Evolutionary conservation across 108 stramenopile genomes (phyloP), one percentile per base, ranked within the genome.

Genomic region (Nitzschia putrida): DNA sequence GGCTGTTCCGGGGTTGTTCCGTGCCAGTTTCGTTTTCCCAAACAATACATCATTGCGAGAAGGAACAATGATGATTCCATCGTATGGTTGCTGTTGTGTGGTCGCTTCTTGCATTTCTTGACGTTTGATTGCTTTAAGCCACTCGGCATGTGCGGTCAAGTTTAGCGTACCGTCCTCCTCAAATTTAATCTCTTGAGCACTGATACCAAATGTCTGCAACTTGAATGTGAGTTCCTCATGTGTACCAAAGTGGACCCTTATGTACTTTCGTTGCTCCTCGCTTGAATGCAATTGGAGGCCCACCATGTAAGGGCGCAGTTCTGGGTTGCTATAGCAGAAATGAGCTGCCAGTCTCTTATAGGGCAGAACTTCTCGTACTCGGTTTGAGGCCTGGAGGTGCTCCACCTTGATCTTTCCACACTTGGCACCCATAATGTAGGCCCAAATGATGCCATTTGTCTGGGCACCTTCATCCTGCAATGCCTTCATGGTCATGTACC

Each of bases 131-230:
- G 18, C 18, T 9, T 9, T n/a, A 18, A 20, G 53, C 14, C 11
- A 21, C 8, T 53, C 8, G 14, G 10, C 8, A n/a, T 8, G 8
- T 8, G 18, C 8, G 10, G n/a, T n/a, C n/a, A n/a, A n/a, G n/a
- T n/a, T n/a, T n/a, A n/a, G n/a, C n/a, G n/a, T n/a, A n/a, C n/a
- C n/a, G n/a, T n/a, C n/a, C n/a, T n/a, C n/a, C n/a, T n/a, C n/a
- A n/a, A n/a, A n/a, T n/a, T n/a, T n/a, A n/a, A n/a, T n/a, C n/a
- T 54, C 39, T 16, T 49, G 9, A 18, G 53, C 21, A 7, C 26
- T 52, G 20, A 72, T 72, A 23, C 71, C 71, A 55, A 42, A 72
- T 34, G 71, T 72, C 25, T 72, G 59, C 6, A 72, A 34, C 45
- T 63, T 21, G 37, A 72, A 72, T 9, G n/a, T 40, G 18, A 56